Base-by-base conservation (phyloP, 2,329 filamentous ascomycete species). In the Phyllosticta citriasiana region DNA sequence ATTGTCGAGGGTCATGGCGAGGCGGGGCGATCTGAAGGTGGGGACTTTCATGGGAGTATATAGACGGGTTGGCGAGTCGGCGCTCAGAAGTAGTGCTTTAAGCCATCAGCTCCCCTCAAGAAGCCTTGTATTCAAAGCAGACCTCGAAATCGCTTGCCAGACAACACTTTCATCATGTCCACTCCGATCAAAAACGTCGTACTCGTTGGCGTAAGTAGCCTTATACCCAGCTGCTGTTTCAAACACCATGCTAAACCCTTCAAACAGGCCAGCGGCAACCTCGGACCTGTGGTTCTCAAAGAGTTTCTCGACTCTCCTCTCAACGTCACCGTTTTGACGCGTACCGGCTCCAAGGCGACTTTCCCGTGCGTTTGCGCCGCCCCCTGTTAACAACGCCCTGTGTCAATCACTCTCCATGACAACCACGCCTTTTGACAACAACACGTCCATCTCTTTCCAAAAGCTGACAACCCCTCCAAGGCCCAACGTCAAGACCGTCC, bases 401-500 rank as follows among this genome's bases (percentile, higher is more conserved):
- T 16, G 12, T 3, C 12, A 2, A 47, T 16, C 4, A 47, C 12
- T 16, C 2, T 47, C 14, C 35, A 47, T 47, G 35, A 35, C 35
- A 47, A 16, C 6, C 35, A 47, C 35, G 14, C 35, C 40, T 7
- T 16, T 2, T 47, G 40, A 47, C 40, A 30, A 22, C 22, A 7
- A 19, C 25, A 25, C 16, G 24, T 12, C 12, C 10, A 7, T 16
- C 14, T 26, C 12, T 54, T 24, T 19, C 27, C 27, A 26, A 33
- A 47, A 19, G 12, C 54, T 56, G 14, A 73, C 71, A 19, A 73
- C 75, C 54, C 74, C 75, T 0, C 53, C 53, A 25, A 30, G 25
- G 9, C 24, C 53, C 53, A 22, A 19, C 30, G 73, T 80, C 57
- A 71, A 72, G 8, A 76, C 83, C 33, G 68, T 79, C 65, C 73